A percentile compares a stretch with the other conserved stretches of the same genome.
phyloP scores from a whole-genome alignment of 257 asterid species.

The Linderniella brevidens region DNA sequence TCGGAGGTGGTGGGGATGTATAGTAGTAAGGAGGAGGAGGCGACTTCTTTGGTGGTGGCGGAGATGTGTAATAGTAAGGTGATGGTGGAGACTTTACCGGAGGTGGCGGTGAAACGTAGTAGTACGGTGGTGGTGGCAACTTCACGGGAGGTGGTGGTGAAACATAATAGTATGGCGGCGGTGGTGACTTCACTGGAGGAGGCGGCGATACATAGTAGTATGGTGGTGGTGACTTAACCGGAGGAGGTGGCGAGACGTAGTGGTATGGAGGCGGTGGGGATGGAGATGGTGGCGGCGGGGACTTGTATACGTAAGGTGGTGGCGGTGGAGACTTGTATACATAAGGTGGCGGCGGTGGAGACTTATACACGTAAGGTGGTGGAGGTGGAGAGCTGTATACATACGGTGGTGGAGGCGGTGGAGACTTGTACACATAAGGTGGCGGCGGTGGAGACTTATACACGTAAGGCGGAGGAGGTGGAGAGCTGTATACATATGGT shows the following conservation, averaged over 20 bases:
- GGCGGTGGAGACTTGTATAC: constrained; percentile 6
- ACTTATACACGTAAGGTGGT: constrained; percentile 13
- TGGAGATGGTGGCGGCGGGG: constrained; percentile 11
- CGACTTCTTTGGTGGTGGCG: constrained; percentile 11
- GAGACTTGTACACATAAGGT: too few relatives aligned
- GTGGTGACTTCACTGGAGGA: constrained; percentile 23
- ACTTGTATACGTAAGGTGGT: constrained; percentile 9
- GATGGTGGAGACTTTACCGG: constrained; percentile 27
- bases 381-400: constrained; percentile 2
- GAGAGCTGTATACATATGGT: constrained; percentile 22
- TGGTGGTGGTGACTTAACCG: constrained; percentile 13
- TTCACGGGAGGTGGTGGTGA: constrained; percentile 19
- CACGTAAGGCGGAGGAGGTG: constrained; percentile 17
- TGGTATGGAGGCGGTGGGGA: neutral
- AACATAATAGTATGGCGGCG: constrained; percentile 14
- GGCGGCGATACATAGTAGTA: neutral
- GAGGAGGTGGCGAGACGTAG: constrained; percentile 8
- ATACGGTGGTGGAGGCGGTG: constrained; percentile 7
- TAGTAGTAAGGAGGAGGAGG: constrained; percentile 33
- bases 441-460: constrained; percentile 6
- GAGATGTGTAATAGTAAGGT: constrained; percentile 6
- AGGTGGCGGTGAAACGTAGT: constrained; percentile 19
- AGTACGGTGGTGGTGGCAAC: constrained; percentile 16
- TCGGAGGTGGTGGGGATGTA: constrained; percentile 17
- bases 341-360: constrained; percentile 9